Conservation (phyloP, 371 early-diverging fungal species). For the Gilbertella persicaria region DNA sequence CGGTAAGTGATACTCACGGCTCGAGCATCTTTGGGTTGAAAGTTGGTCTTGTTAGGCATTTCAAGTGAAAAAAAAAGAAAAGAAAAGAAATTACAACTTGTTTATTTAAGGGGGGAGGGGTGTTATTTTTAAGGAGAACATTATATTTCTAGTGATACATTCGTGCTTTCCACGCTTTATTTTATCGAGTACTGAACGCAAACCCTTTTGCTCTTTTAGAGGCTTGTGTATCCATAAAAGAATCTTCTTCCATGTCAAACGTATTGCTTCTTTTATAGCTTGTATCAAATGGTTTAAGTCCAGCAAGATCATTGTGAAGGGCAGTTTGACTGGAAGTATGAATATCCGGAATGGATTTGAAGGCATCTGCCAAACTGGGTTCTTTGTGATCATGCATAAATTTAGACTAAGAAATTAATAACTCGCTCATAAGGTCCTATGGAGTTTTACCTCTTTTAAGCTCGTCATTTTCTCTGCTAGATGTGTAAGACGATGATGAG, state of each 20-base stretch:
- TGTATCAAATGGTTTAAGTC: background rate
- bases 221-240: background rate
- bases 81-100: no score
- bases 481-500: conserved; percentile 57
- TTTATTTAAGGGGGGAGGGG: conserved; percentile 3
- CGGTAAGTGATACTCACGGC: conserved; percentile 13
- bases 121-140: background rate
- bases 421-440: background rate
- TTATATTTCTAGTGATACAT: no score
- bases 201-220: conserved; percentile 11
- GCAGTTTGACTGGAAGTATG: conserved; percentile 6
- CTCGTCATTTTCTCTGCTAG: conserved; percentile 81
- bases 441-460: conserved; percentile 63
- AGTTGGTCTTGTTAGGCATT: conserved; percentile 17
- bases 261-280: background rate
- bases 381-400: conserved; percentile 1
- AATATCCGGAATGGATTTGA: conserved; percentile 3
- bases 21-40: conserved; percentile 32
- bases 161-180: no score
- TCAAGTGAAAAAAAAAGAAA: conserved; percentile 3
- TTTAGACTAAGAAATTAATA: conserved; percentile 3
- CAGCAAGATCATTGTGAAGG: conserved; percentile 10
- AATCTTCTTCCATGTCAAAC: conserved; percentile 2
- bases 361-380: conserved; percentile 6
- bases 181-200: conserved; percentile 4